Evolutionary conservation across 192 early-diverging fungal species (phyloP), one percentile per base, ranked within the genome.

Genomic region (Powellomyces hirtus): DNA sequence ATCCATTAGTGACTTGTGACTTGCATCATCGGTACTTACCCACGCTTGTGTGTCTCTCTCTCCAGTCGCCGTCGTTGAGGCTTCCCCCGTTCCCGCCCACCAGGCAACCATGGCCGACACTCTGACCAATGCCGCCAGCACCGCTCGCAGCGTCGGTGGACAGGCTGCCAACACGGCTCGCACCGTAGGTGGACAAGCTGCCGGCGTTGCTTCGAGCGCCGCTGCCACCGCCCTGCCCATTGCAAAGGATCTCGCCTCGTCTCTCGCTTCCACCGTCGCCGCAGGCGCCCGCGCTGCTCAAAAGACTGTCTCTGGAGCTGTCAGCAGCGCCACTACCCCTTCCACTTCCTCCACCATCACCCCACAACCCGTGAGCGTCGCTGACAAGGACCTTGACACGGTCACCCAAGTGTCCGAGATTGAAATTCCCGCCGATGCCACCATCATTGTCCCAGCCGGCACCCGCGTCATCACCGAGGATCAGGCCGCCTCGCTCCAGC

Each of bases 171-270:
- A 36, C 59, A 29, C 38, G 20, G 59, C 59, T 40, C 36, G 36
- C 10, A 7, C 4, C 34, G n/a, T n/a, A n/a, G n/a, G n/a, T n/a
- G n/a, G n/a, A n/a, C n/a, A n/a, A n/a, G 59, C 59, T 22, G 38
- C 59, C 59, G 14, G 59, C 38, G 44, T 58, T 0, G 67, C 58
- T 13, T 26, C 40, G 4, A 44, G 60, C 26, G 44, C 67, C 42
- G 35, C 58, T 0, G 56, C 65, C 4, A 53, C 52, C 24, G 67
- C 67, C 30, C 45, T 69, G 13, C 67, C 67, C 20, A 44, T 24
- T n/a, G 67, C 67, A 2, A 69, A 69, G 55, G 42, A 69, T 13
- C 26, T 60, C 38, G 67, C 67, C 16, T 42, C 55, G 3, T 30
- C 56, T n/a, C 22, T 60, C 20, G 67, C 42, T n/a, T 45, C 57